Percentiles rank a stretch among this genome's conserved stretches.
These are phyloP conservation scores for Haematococcus lacustris DNA, from an alignment of 139 green algal genomes.

Conservation along the genomic window DNA sequence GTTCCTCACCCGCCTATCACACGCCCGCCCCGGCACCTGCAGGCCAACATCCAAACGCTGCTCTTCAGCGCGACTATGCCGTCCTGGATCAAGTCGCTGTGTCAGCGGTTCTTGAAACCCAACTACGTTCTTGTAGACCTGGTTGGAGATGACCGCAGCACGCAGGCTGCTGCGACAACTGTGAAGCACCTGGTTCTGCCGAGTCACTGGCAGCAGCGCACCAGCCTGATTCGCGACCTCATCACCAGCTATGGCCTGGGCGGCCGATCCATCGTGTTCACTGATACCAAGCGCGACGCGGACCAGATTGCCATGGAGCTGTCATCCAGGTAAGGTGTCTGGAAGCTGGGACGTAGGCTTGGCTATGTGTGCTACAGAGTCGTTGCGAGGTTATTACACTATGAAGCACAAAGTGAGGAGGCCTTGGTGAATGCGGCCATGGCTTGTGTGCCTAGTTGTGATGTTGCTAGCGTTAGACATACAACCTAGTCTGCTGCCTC, in stretches of 20 bases:
- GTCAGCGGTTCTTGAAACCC: slow-evolving; percentile 70
- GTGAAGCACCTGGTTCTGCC: slow-evolving; percentile 87
- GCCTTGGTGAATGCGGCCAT: too few species aligned
- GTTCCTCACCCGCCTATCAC: too few species aligned
- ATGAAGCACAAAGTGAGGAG: too few species aligned
- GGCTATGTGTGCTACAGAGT: too few species aligned
- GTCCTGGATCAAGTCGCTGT: slow-evolving; percentile 88
- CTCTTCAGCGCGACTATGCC: slow-evolving; percentile 97
- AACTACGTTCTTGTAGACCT: slow-evolving; percentile 81
- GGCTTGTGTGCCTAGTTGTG: too few species aligned
- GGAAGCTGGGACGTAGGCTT: too few species aligned
- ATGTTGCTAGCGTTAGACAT: too few species aligned
- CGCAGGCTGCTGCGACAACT: slow-evolving; percentile 64
- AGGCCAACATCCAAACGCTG: slow-evolving; percentile 83
- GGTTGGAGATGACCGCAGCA: slow-evolving; percentile 80
- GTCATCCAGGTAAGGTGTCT: slow-evolving; percentile 29
- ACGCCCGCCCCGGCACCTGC: background rate
- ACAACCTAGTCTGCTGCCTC: too few species aligned
- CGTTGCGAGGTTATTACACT: too few species aligned
- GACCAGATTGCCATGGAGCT: slow-evolving; percentile 71
- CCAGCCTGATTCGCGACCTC: slow-evolving; percentile 63
- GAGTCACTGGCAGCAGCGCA: slow-evolving; percentile 78
- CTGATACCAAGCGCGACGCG: slow-evolving; percentile 92
- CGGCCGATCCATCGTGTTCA: slow-evolving; percentile 93
- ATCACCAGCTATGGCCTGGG: slow-evolving; percentile 68